Conservation (phyloP, 495 filamentous ascomycete species). For the Cryomyces minteri region DNA sequence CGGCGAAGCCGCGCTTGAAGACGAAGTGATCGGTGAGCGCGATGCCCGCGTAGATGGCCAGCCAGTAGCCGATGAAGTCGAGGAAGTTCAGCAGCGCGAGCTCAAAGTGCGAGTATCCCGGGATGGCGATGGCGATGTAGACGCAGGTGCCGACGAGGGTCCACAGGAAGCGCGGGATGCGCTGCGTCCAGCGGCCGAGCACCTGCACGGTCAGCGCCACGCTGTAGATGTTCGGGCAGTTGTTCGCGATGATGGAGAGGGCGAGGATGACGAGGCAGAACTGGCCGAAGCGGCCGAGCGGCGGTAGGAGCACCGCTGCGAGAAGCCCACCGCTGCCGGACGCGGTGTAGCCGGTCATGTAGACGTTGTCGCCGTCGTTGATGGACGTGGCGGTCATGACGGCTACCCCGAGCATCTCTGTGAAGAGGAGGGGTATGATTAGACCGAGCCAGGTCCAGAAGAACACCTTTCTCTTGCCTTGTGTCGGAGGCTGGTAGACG, state of each 20-base stretch:
- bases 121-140: conserved; percentile 61
- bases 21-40: conserved; percentile 57
- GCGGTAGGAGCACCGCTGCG: conserved; percentile 36
- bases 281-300: conserved; percentile 54
- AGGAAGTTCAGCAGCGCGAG: conserved; percentile 61
- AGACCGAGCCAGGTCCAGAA: conserved; percentile 51
- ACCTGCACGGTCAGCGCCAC: conserved; percentile 61
- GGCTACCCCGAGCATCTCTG: conserved; percentile 62
- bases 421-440: conserved; percentile 54
- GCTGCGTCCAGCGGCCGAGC: conserved; percentile 40
- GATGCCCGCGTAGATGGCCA: conserved; percentile 65
- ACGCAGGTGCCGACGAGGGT: conserved; percentile 45
- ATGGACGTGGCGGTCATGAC: conserved; percentile 42
- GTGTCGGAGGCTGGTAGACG: conserved; percentile 53
- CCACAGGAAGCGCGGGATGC: conserved; percentile 65
- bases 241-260: conserved; percentile 65
- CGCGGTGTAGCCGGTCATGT: conserved; percentile 36
- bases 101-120: conserved; percentile 59
- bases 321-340: conserved; percentile 57
- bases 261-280: conserved; percentile 71
- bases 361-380: conserved; percentile 32
- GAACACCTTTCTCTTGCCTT: conserved; percentile 43
- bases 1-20: conserved; percentile 45
- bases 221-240: conserved; percentile 82
- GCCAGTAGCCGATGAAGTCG: conserved; percentile 46